Evolutionary conservation across 2,329 filamentous ascomycete genomes (phyloP), one percentile per base, ranked within the genome.

Genomic region (Phaeosphaeria sp.): DNA sequence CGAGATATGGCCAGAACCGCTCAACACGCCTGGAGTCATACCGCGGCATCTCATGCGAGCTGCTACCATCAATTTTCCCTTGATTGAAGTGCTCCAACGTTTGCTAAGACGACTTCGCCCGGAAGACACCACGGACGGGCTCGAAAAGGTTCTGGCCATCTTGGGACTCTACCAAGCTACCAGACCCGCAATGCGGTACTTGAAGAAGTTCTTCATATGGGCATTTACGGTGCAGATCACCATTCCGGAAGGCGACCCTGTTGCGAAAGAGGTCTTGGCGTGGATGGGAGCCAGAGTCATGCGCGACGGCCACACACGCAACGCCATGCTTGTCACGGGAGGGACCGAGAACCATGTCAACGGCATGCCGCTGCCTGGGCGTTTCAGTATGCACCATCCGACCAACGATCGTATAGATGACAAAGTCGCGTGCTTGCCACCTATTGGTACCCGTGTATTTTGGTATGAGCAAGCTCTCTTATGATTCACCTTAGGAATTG

Each of bases 41-140:
- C 71, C 71, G 10, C 55, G 30, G 5, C 67, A 71, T 49, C 59
- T 71, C 3, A 71, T 70, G 39, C 59, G 60, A 22, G 46, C 62
- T 18, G 61, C 66, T 11, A 61, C 61, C 5, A 46, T 46, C 9
- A 57, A 55, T 7, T 63, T 64, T 51, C 71, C 72, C 1, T 50
- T 74, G 1, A 54, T 74, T n/a, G 72, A 74, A 52, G 60, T 74
- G 15, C n/a, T 72, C 6, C 68, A 73, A 27, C 70, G 70, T 15
- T 27, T 72, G 21, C 44, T 71, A 2, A 65, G 63, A 22, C 68
- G 67, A 17, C 46, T 72, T 11, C 64, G 57, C 15, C 63, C 66
- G 27, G 55, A 58, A 9, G 61, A 56, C 42, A 46, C 39, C 11
- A 41, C 52, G 15, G 47, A 50, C n/a, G 58, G 66, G 39, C 46